These are phyloP conservation scores for Cladosporium cucumerinum DNA, from an alignment of 2,329 filamentous ascomycete genomes.

Conservation along the genomic window DNA sequence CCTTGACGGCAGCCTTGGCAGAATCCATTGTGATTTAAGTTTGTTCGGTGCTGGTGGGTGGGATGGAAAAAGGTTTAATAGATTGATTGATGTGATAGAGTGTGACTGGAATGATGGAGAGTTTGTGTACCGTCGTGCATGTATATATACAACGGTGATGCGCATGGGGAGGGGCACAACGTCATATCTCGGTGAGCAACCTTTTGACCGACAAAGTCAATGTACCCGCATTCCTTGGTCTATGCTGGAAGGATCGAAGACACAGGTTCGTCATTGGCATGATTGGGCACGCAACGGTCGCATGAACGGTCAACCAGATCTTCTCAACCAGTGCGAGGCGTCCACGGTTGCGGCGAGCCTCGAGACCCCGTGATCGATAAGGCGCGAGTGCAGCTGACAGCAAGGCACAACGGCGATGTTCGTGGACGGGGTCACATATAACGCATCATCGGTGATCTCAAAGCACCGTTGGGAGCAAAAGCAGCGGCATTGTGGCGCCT, in stretches of 20 bases:
- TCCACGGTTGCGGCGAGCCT: background rate
- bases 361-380: background rate
- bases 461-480: background rate
- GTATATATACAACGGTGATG: conserved; percentile 13
- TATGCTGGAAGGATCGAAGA: background rate
- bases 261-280: conserved; percentile 2
- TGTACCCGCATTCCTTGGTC: conserved; percentile 1
- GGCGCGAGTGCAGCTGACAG: background rate
- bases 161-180: background rate
- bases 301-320: background rate
- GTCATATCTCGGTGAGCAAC: conserved; percentile 2
- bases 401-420: background rate
- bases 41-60: conserved; percentile 1
- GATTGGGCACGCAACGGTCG: conserved; percentile 4
- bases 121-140: background rate
- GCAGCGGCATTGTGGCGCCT: background rate
- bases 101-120: conserved; percentile 4
- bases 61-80: background rate
- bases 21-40: conserved; percentile 54
- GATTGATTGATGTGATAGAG: conserved; percentile 12
- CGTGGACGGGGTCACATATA: background rate
- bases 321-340: background rate
- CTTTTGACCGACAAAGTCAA: conserved; percentile 1
- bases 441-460: conserved; percentile 3
- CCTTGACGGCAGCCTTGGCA: conserved; percentile 59